Evolutionary conservation across 129 eudicot species (phyloP).

Genomic region (Arctium lappa): DNA sequence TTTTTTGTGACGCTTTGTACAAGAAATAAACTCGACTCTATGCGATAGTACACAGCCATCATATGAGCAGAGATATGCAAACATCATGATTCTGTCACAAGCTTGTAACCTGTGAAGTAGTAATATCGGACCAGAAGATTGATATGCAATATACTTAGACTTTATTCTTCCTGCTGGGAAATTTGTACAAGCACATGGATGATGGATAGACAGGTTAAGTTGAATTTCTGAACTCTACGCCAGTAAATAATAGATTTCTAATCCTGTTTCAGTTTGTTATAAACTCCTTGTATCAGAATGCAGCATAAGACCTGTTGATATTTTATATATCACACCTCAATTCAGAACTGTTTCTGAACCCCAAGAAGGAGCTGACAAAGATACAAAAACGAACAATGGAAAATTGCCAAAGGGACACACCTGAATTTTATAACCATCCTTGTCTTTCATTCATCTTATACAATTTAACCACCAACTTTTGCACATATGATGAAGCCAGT

Average conservation of each 20-base stretch:
- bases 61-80: not conserved
- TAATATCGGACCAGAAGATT: not conserved
- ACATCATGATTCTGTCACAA: not conserved
- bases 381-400: not conserved
- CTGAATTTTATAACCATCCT: not conserved
- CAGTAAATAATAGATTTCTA: not conserved
- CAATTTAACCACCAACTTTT: slow-evolving; percentile 10
- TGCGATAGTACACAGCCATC: not conserved
- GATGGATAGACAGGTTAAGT: not conserved
- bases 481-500: not conserved
- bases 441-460: not conserved
- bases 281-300: not conserved
- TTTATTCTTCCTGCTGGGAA: not conserved
- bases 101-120: not conserved
- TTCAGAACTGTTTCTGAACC: not conserved
- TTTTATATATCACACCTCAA: not conserved
- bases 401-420: not conserved
- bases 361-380: not conserved
- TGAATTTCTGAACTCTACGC: not conserved
- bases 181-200: not conserved
- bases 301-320: not conserved
- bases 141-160: not conserved
- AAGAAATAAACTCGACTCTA: not conserved
- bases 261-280: not conserved
- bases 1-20: not conserved